Evolutionary conservation across 306 rosid genomes (phyloP).

Genomic region (Ceratonia siliqua): DNA sequence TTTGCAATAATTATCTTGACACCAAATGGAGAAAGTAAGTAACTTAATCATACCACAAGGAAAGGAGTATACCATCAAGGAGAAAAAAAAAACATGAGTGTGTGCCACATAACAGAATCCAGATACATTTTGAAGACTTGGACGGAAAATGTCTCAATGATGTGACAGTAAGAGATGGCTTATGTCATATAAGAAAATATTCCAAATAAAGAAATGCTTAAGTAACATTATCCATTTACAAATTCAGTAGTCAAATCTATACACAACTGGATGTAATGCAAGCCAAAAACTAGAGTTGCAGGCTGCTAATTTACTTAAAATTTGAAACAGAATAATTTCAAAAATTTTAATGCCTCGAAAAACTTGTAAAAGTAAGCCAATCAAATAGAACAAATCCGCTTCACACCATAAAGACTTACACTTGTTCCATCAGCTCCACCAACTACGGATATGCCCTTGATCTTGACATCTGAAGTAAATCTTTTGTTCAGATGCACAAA

Average conservation of each 20-base stretch:
- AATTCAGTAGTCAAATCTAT: slow-evolving; percentile 17
- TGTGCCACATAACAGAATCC: not conserved
- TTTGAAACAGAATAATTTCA: slow-evolving; percentile 7
- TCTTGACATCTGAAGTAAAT: slow-evolving; percentile 95
- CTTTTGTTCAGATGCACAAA: slow-evolving; percentile 41
- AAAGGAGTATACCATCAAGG: slow-evolving; percentile 1
- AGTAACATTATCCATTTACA: not conserved
- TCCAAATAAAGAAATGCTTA: slow-evolving; percentile 16
- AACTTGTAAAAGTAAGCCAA: not conserved
- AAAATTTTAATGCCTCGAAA: not conserved
- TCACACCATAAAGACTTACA: slow-evolving; percentile 53
- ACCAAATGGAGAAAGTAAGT: not conserved
- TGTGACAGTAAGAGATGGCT: not conserved
- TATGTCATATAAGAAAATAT: not conserved
- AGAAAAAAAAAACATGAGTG: not conserved
- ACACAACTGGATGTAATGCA: too few species aligned
- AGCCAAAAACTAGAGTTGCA: slow-evolving; percentile 11
- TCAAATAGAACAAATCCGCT: slow-evolving; percentile 27
- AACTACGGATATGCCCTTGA: slow-evolving; percentile 84
- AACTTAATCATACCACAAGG: not conserved
- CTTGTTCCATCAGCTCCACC: slow-evolving; percentile 88
- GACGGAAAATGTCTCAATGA: not conserved
- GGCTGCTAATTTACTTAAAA: slow-evolving; percentile 7
- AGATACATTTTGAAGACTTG: not conserved
- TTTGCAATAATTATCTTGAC: not conserved